Evolutionary conservation across 2,329 filamentous ascomycete genomes (phyloP).

Genomic region (Sarocladium kiliense): DNA sequence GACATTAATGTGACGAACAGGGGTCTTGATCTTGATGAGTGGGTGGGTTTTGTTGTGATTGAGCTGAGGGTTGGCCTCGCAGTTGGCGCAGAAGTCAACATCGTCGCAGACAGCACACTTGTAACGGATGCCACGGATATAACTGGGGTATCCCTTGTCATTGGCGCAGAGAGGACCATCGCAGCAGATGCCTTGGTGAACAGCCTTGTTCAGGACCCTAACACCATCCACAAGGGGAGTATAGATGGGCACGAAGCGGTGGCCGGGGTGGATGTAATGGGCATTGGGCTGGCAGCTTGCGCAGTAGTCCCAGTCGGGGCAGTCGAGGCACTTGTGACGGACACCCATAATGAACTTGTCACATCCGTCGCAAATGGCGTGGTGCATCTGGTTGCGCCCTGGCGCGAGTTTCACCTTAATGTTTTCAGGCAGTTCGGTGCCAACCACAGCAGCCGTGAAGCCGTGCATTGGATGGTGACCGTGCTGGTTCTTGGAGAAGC

Average conservation of each 20-base stretch:
- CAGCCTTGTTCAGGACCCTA: slow-evolving; percentile 25
- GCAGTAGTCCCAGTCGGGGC: slow-evolving; percentile 98
- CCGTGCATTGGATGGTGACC: slow-evolving; percentile 87
- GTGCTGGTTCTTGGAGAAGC: slow-evolving; percentile 71
- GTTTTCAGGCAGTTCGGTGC: slow-evolving; percentile 54
- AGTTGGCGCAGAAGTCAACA: slow-evolving; percentile 89
- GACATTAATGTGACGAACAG: slow-evolving; percentile 81
- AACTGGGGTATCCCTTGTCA: slow-evolving; percentile 46
- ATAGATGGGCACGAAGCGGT: slow-evolving; percentile 87
- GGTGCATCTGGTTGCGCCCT: slow-evolving; percentile 76
- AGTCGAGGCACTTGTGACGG: slow-evolving; percentile 94
- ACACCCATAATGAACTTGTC: slow-evolving; percentile 82
- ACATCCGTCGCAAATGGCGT: slow-evolving; percentile 91
- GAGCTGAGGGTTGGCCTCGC: slow-evolving; percentile 82
- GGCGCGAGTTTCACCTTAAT: slow-evolving; percentile 66
- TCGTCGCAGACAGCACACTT: slow-evolving; percentile 97
- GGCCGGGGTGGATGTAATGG: slow-evolving; percentile 65
- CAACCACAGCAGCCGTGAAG: slow-evolving; percentile 64
- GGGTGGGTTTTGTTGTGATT: slow-evolving; percentile 93
- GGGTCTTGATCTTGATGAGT: slow-evolving; percentile 93
- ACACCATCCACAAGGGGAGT: slow-evolving; percentile 48
- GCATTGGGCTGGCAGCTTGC: slow-evolving; percentile 66
- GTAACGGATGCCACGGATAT: slow-evolving; percentile 84
- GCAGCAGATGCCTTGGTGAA: slow-evolving; percentile 85
- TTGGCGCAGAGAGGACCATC: slow-evolving; percentile 82